Percentiles rank a stretch among this genome's conserved stretches.
Evolutionary conservation across 495 filamentous ascomycete genomes (phyloP).

Genomic region (Podospora australis): DNA sequence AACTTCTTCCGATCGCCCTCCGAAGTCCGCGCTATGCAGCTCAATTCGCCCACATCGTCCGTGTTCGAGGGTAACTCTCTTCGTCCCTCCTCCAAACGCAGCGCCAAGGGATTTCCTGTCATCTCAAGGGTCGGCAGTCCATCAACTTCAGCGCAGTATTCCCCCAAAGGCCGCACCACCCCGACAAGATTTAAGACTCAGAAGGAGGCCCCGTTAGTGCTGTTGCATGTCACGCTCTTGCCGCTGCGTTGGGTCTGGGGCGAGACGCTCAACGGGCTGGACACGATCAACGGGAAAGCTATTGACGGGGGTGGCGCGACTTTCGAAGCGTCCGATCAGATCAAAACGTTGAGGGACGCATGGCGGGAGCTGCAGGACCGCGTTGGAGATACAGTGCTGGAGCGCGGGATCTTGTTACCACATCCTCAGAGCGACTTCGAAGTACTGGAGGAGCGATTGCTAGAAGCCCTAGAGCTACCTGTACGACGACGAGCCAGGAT

Average conservation of each 20-base stretch:
- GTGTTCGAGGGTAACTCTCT: slow-evolving; percentile 40
- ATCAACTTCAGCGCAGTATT: slow-evolving; percentile 41
- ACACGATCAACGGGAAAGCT: slow-evolving; percentile 15
- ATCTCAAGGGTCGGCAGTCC: slow-evolving; percentile 43
- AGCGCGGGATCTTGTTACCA: slow-evolving; percentile 77
- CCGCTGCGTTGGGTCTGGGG: slow-evolving; percentile 66
- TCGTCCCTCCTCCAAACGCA: slow-evolving; percentile 30
- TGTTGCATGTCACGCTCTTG: slow-evolving; percentile 81
- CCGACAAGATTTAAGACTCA: slow-evolving; percentile 42
- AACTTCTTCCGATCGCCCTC: slow-evolving; percentile 56
- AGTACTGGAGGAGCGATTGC: slow-evolving; percentile 81
- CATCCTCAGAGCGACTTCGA: slow-evolving; percentile 91
- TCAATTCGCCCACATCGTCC: slow-evolving; percentile 57
- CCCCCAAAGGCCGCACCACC: slow-evolving; percentile 54
- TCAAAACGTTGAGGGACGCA: slow-evolving; percentile 55
- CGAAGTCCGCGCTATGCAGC: slow-evolving; percentile 71
- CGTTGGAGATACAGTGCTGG: slow-evolving; percentile 67
- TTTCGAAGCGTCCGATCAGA: slow-evolving; percentile 45
- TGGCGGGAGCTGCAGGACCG: slow-evolving; percentile 74
- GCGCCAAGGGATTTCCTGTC: slow-evolving; percentile 26
- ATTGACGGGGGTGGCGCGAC: slow-evolving; percentile 12
- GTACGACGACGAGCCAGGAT: slow-evolving; percentile 54
- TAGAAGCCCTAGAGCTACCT: slow-evolving; percentile 78
- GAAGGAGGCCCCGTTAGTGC: slow-evolving; percentile 63
- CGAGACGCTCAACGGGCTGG: slow-evolving; percentile 41